Evolutionary conservation across 495 filamentous ascomycete genomes (phyloP).

Genomic region (Hyaloscypha bicolor): DNA sequence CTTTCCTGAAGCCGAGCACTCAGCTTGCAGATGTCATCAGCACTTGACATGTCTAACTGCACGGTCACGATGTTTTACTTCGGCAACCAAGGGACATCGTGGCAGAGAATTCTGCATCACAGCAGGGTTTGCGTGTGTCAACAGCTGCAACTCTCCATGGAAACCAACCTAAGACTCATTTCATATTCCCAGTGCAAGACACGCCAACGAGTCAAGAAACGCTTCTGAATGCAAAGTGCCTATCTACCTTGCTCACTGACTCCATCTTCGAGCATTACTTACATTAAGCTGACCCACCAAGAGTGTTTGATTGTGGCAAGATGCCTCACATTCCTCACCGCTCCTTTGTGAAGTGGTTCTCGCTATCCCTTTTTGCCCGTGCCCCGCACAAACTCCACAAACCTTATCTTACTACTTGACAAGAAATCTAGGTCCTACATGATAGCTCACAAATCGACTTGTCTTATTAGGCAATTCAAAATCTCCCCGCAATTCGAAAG

Average conservation of each 20-base stretch:
- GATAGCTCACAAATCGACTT: neutral
- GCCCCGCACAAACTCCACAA: neutral
- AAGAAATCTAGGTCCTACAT: neutral
- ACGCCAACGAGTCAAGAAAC: neutral
- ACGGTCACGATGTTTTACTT: neutral
- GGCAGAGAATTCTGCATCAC: neutral
- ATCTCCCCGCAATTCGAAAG: neutral
- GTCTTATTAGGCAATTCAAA: neutral
- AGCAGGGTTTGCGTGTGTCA: no score
- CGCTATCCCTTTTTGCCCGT: neutral
- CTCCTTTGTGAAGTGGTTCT: neutral
- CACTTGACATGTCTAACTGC: neutral
- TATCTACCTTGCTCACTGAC: no score
- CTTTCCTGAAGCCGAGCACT: slow-evolving; percentile 22
- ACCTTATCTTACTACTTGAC: neutral
- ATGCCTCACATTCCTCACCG: neutral
- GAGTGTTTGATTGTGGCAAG: no score
- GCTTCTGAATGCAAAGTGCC: neutral
- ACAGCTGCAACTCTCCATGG: neutral
- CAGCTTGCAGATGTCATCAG: slow-evolving; percentile 22
- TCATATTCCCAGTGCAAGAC: neutral
- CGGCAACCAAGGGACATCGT: neutral
- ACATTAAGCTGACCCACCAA: no score
- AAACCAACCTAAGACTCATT: neutral
- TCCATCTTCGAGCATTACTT: no score